Evolutionary conservation across 2,329 filamentous ascomycete genomes (phyloP), one percentile per base, ranked within the genome.

Genomic region (Colletotrichum sp.): DNA sequence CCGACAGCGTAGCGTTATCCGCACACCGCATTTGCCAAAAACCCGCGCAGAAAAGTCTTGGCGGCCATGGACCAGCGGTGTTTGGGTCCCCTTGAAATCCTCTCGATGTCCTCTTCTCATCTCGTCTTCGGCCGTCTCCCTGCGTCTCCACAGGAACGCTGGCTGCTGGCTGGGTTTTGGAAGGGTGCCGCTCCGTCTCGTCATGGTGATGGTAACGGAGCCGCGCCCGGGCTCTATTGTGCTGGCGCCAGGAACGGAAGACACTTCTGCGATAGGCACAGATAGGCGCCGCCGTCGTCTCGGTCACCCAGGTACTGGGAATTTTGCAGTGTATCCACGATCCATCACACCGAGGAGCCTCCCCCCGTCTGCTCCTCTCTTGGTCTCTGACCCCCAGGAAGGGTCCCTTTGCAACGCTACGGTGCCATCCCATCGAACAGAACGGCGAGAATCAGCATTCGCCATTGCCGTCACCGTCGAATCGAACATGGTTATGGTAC

Each of bases 21-120:
- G 63, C 64, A 72, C 69, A 72, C 73, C 73, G 70, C 73, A 73
- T 57, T 63, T 73, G 70, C 64, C 18, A 49, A 68, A 76, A 73
- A 68, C 69, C 64, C n/a, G 57, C 63, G 30, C 64, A 64, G 44
- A 49, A 49, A 49, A 34, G 39, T 59, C 73, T 76, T 76, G 73
- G 73, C 69, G 30, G 39, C 21, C 69, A 76, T 68, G 69, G 69
- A 68, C 73, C 55, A 64, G 73, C 70, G 28, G 26, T 36, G 28
- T 30, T 66, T 39, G 44, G 44, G 28, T 62, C 39, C 69, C 63
- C n/a, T 49, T 49, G 44, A 21, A 49, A 49, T 49, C 44, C 18
- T 49, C 4, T 36, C 44, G 39, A 34, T 49, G 10, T 55, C 34
- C 28, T 32, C 28, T 13, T 63, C 59, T 76, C 73, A 76, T 73